phyloP scores from a whole-genome alignment of 2,329 filamentous ascomycete genomes.

The Diaporthe amygdali region DNA sequence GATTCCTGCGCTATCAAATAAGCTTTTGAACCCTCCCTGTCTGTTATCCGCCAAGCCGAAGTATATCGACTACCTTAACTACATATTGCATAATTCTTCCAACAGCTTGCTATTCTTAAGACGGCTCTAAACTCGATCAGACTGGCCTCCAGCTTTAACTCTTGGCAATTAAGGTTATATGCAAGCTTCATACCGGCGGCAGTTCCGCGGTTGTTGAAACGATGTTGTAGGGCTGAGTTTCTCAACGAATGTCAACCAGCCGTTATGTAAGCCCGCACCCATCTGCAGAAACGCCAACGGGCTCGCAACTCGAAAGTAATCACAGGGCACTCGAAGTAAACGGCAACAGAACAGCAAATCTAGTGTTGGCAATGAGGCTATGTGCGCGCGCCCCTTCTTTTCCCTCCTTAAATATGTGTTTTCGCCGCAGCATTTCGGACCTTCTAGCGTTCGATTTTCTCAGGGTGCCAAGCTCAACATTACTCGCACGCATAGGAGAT shows the following conservation, averaged over 20 bases:
- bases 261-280: neutral
- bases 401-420: neutral
- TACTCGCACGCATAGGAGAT: neutral
- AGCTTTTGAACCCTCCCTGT: neutral
- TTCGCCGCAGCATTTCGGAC: neutral
- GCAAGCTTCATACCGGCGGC: neutral
- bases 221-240: neutral
- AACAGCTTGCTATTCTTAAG: neutral
- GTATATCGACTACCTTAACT: neutral
- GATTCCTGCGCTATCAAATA: neutral
- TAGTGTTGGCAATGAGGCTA: neutral
- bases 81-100: neutral
- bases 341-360: neutral
- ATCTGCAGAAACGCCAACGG: neutral
- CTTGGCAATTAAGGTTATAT: neutral
- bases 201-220: neutral
- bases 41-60: neutral
- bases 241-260: neutral
- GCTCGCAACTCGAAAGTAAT: neutral
- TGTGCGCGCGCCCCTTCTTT: neutral
- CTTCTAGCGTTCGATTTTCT: neutral
- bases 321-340: neutral
- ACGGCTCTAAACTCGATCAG: neutral
- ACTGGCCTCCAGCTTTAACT: neutral
- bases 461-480: conserved; percentile 5